Conservation (phyloP, 257 asterid species). For the Thymus mandschuricus region DNA sequence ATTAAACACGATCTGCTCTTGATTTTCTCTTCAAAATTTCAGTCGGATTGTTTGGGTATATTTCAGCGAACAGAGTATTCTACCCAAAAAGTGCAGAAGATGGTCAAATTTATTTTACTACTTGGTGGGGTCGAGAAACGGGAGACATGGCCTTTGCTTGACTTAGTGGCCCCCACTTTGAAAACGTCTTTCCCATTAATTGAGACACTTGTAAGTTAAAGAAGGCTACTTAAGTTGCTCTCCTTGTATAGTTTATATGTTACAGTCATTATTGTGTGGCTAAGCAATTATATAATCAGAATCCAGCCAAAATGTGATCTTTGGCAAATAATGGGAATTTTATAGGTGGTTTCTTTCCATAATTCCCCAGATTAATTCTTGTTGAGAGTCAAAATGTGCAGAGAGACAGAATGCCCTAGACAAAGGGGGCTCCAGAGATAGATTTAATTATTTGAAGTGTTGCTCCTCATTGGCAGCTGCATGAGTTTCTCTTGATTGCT, state of each 20-base stretch:
- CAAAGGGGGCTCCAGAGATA: conserved; percentile 9
- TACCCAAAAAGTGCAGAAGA: conserved; percentile 53
- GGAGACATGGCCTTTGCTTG: conserved; percentile 85
- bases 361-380: conserved; percentile 3
- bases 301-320: conserved; percentile 1
- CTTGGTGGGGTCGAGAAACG: conserved; percentile 73
- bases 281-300: conserved; percentile 11
- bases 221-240: conserved; percentile 21
- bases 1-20: conserved; percentile 57
- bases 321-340: conserved; percentile 5
- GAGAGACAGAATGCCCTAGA: conserved; percentile 25
- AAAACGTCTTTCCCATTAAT: conserved; percentile 57
- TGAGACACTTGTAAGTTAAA: conserved; percentile 65
- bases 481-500: conserved; percentile 26
- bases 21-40: conserved; percentile 65
- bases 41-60: conserved; percentile 61
- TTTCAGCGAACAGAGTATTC: conserved; percentile 56
- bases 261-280: conserved; percentile 10
- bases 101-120: conserved; percentile 57
- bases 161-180: conserved; percentile 78
- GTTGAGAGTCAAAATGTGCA: conserved; percentile 11
- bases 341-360: conserved; percentile 2
- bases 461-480: conserved; percentile 11
- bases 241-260: conserved; percentile 6
- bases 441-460: conserved; percentile 5